Conservation (phyloP, 352 stramenopile genomes). For the Aphanomyces invadans region DNA sequence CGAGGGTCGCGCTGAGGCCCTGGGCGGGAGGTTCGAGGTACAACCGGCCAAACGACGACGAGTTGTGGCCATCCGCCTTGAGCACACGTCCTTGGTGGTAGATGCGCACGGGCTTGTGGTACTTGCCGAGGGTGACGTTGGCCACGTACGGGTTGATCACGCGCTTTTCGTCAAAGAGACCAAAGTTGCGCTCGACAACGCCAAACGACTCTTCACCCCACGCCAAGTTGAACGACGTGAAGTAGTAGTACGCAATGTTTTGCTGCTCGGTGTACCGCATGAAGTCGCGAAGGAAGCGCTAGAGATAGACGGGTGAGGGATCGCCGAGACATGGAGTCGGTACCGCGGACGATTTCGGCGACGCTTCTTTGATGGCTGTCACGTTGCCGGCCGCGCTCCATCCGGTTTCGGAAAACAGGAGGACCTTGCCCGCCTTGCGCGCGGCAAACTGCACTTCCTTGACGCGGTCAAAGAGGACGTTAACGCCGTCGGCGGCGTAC, state of each 20-base stretch:
- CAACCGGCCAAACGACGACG: background rate
- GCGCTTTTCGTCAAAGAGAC: constrained; percentile 43
- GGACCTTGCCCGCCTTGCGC: constrained; percentile 40
- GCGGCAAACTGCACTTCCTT: constrained; percentile 38
- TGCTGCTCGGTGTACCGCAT: constrained; percentile 41
- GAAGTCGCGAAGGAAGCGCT: constrained; percentile 35
- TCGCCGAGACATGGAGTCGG: too few species aligned
- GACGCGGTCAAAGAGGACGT: constrained; percentile 54
- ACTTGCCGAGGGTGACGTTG: constrained; percentile 22
- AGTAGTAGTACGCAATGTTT: constrained; percentile 68
- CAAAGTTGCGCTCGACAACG: constrained; percentile 54
- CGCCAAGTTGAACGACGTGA: constrained; percentile 51
- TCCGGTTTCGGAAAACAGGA: constrained; percentile 65
- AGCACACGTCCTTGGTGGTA: constrained; percentile 38
- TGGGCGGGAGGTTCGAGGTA: background rate
- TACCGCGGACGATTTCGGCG: constrained; percentile 39
- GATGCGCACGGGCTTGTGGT: background rate
- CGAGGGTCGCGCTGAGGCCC: constrained; percentile 34
- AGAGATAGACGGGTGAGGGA: too few species aligned
- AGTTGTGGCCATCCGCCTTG: constrained; percentile 30
- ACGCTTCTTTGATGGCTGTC: constrained; percentile 31
- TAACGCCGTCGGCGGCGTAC: constrained; percentile 43
- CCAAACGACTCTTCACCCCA: constrained; percentile 33
- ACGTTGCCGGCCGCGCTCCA: constrained; percentile 47
- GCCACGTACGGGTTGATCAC: constrained; percentile 28